Base-by-base conservation (phyloP, 768 basidiomycete genomes). In the Trametes elegans region DNA sequence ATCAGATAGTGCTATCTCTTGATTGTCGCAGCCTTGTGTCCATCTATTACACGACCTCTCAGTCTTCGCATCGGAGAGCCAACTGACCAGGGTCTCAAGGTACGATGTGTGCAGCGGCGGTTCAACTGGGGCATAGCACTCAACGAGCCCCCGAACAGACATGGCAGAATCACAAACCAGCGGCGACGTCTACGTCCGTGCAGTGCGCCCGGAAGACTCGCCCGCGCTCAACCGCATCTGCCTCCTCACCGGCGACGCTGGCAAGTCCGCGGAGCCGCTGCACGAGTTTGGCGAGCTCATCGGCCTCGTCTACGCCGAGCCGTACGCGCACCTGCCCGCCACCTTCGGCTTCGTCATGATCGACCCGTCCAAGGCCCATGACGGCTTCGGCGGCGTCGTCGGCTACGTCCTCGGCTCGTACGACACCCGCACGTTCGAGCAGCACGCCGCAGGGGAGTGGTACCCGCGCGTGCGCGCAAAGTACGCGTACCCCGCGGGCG, bases 281-380 rank as follows among this genome's bases (percentile, higher is more conserved):
- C 85, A 90, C 70, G 79, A 80, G 35, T 78, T 76, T 61, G 73
- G 73, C 11, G 84, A 87, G 60, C 80, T 90, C 29, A 84, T 81
- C 10, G 88, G 89, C 5, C 75, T 90, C 38, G 74, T 86, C 38
- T 91, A 84, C 63, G 84, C 89, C 3, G 78, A 88, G 41, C 90
- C 90, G 2, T 92, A 92, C 68, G 76, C 88, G 53, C 80, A 81
- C 49, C 70, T 87, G 14, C 78, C 82, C n/a, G 60, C 64, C 49
- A 83, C 84, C 21, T 90, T 82, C 79, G 88, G 80, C 10, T 92
- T 88, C 67, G 88, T 91, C 36, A 70, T 93, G 66, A 83, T 80
- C 41, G 69, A 71, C 42, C 62, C 69, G 13, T 24, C 61, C 18
- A 47, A 60, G 18, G 53, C 46, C 11, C 62, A 63, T 42, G 73